Base-by-base conservation (phyloP, 2,329 filamentous ascomycete genomes). In the Ambrosiella beaveri region DNA sequence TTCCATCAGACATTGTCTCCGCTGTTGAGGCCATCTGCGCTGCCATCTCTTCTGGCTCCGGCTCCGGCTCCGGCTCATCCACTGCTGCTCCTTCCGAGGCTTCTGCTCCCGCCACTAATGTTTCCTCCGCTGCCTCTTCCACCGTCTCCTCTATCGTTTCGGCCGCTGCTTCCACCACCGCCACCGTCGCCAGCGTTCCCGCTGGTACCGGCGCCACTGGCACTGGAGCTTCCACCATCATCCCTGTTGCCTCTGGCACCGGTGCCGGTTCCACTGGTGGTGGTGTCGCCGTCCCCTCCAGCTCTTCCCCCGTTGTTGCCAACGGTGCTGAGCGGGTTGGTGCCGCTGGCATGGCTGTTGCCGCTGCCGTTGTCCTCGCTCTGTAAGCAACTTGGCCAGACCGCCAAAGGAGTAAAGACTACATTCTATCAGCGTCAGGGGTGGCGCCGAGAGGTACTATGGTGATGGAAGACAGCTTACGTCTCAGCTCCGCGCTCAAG, bases 331-430 rank as follows among this genome's bases (percentile, higher is more conserved):
- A 66, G 45, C 67, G 66, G n/a, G 62, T 69, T 36, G 64, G 65
- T 50, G 58, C 58, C n/a, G 66, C 64, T 36, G 64, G 53, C 19
- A 37, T 65, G 17, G 67, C 65, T 39, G 65, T 65, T 19, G 60
- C 66, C 15, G 65, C 65, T 53, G 68, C 65, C 35, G 45, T 68
- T 57, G 68, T 65, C 19, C 41, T 68, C 3, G 68, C 65, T 47
- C 62, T 71, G 47, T 71, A 65, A 65, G 58, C 9, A 15, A 17
- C 13, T 41, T 41, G 4, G 5, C 11, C 19, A 6, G 27, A 7
- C 9, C 17, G 17, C 47, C 27, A 15, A 51, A 1, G n/a, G 17
- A 27, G 27, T 19, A 17, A 35, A 27, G 47, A 7, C 47, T 47
- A 2, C 13, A 13, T 17, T 17, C n/a, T 56, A 39, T n/a, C 45